These are phyloP conservation scores for Aspergillus carbonarius DNA, from an alignment of 2,329 filamentous ascomycete genomes.

Conservation along the genomic window DNA sequence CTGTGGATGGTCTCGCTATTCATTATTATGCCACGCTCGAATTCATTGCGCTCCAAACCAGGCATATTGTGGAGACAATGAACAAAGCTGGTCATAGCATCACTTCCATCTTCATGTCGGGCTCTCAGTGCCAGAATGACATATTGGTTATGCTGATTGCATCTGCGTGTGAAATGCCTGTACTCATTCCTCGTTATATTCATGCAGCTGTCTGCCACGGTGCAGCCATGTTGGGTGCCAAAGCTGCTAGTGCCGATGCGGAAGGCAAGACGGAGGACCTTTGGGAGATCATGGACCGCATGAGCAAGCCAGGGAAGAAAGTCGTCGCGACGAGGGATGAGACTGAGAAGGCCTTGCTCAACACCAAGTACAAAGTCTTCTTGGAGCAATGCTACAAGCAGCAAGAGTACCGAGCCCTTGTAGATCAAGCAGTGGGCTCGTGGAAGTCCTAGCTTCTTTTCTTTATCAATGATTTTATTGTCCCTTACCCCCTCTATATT, in stretches of 20 bases:
- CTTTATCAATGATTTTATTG: too few relatives aligned
- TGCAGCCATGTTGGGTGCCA: conserved; percentile 97
- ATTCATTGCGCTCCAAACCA: conserved; percentile 95
- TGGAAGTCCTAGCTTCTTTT: conserved; percentile 36
- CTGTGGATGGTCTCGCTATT: conserved; percentile 79
- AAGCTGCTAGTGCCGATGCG: conserved; percentile 81
- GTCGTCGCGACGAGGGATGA: conserved; percentile 71
- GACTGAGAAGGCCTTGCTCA: conserved; percentile 74
- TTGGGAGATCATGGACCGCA: conserved; percentile 96
- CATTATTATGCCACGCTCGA: conserved; percentile 97
- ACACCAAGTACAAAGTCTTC: conserved; percentile 94
- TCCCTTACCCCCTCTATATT: background rate
- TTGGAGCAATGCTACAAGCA: conserved; percentile 87
- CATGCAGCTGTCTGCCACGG: conserved; percentile 95
- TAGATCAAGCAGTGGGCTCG: conserved; percentile 62
- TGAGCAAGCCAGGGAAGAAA: conserved; percentile 89
- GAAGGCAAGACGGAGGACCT: conserved; percentile 79
- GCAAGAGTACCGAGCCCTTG: conserved; percentile 73
- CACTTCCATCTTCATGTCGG: conserved; percentile 96
- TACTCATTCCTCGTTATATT: conserved; percentile 89
- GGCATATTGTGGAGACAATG: conserved; percentile 93
- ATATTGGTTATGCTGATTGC: conserved; percentile 90
- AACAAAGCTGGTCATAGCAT: conserved; percentile 86
- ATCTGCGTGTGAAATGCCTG: conserved; percentile 86
- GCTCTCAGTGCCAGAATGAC: conserved; percentile 93